Base-by-base conservation (phyloP, 768 basidiomycete genomes). In the Leccinum aurantiacum region DNA sequence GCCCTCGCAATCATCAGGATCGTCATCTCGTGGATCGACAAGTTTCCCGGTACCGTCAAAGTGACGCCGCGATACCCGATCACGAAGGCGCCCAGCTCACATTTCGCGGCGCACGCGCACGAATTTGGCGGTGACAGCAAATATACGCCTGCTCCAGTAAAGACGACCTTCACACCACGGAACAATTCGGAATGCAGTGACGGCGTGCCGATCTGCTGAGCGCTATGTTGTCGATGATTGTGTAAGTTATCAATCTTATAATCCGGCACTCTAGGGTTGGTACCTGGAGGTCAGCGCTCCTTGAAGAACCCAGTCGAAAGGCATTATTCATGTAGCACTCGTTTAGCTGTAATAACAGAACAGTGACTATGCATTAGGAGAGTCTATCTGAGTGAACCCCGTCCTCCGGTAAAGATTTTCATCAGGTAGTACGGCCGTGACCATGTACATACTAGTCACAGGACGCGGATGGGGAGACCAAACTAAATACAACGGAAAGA, bases 381-480 rank as follows among this genome's bases (percentile, higher is more conserved):
- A n/a, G 47, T 67, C 64, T 53, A 64, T 27, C 63, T 64, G 66
- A 53, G 53, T 61, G 38, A 75, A 75, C 44, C 71, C 65, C 29
- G 47, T 77, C 77, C n/a, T 79, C 77, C 41, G 77, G 73, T 49
- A 80, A 69, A 24, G 74, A 68, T 51, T 81, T 77, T 37, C 9
- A 29, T 29, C 9, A 29, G 29, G 29, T 29, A 3, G 29, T 29
- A 9, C 29, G 9, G 29, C 29, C 29, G 29, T 29, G 29, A 29
- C 29, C 29, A 29, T 29, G 29, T 29, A 33, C 29, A 31, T 31
- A 10, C 29, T 31, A 27, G 27, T 29, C 8, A 29, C 27, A 29
- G 33, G 33, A 13, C 11, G 33, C 33, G 11, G 11, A 10, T 35
- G 33, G 33, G 33, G 13, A 35, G 33, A 35, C 33, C 33, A 35